A percentile compares a stretch with the other conserved stretches of the same genome.
Evolutionary conservation across 345 rosid genomes (phyloP).

Genomic region (Crucihimalaya himalaica): DNA sequence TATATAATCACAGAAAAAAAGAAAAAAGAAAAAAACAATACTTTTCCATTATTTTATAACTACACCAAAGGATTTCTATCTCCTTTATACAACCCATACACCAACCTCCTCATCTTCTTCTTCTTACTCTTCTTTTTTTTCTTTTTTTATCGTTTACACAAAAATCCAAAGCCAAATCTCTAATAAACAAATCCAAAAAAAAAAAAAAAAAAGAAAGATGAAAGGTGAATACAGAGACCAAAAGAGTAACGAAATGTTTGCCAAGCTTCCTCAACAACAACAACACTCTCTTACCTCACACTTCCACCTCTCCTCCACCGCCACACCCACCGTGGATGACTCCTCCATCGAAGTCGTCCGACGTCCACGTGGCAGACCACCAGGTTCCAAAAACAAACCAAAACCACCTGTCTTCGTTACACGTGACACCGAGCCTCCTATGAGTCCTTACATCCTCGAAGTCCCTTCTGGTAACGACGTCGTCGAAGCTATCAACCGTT

Average conservation of each 20-base stretch:
- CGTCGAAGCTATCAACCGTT: conserved; percentile 58
- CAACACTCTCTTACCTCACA: conserved; percentile 53
- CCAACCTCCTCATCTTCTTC: conserved; percentile 6
- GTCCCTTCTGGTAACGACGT: conserved; percentile 74
- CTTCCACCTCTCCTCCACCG: conserved; percentile 48
- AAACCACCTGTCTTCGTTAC: conserved; percentile 67
- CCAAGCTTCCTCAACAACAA: conserved; percentile 57
- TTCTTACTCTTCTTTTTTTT: not conserved
- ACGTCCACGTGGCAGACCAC: conserved; percentile 86
- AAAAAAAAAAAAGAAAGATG: conserved; percentile 47
- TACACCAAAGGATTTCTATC: not conserved
- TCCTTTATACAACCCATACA: conserved; percentile 17
- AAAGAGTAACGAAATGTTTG: conserved; percentile 51
- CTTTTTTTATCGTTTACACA: not conserved
- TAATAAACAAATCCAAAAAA: conserved; percentile 1
- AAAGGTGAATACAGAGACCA: conserved; percentile 62
- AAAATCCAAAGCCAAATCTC: conserved; percentile 14
- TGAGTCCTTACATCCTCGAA: conserved; percentile 93
- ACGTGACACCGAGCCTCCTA: conserved; percentile 65
- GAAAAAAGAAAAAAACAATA: not conserved
- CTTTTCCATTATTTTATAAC: conserved; percentile 16
- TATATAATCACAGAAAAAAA: not conserved
- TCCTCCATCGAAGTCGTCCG: conserved; percentile 74
- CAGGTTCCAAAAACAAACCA: conserved; percentile 89
- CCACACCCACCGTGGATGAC: conserved; percentile 50